These are phyloP conservation scores for Leccinum ochraceum DNA, from an alignment of 768 basidiomycete species.

Conservation along the genomic window DNA sequence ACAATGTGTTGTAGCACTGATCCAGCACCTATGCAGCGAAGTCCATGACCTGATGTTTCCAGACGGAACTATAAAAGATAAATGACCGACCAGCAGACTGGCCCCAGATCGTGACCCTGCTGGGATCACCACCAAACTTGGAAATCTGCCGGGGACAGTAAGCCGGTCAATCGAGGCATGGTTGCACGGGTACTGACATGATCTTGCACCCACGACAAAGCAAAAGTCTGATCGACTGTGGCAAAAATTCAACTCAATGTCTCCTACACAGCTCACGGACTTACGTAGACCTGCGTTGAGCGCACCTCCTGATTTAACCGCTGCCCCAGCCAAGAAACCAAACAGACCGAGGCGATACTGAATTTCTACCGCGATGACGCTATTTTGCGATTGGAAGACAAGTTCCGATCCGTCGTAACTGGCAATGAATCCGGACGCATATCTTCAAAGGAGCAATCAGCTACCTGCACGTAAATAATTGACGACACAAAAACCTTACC, in stretches of 20 bases:
- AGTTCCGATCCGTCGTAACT: constrained; percentile 27
- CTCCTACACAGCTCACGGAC: constrained; percentile 13
- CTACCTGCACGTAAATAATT: neutral
- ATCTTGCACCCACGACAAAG: constrained; percentile 37
- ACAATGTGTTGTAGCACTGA: constrained; percentile 52
- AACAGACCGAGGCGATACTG: constrained; percentile 39
- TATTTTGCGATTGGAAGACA: constrained; percentile 26
- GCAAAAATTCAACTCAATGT: neutral
- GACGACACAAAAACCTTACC: constrained; percentile 11
- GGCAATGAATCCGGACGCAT: constrained; percentile 13
- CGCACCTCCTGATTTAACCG: constrained; percentile 43
- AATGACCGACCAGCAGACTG: constrained; percentile 24
- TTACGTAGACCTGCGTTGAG: constrained; percentile 51
- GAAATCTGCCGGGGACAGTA: constrained; percentile 25
- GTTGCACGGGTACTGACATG: constrained; percentile 21
- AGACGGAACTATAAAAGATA: neutral
- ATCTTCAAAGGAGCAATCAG: constrained; percentile 19
- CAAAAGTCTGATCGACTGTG: constrained; percentile 38
- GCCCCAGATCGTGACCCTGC: constrained; percentile 38
- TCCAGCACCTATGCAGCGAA: constrained; percentile 39
- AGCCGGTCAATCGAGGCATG: neutral
- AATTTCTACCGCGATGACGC: constrained; percentile 31
- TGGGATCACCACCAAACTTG: constrained; percentile 36
- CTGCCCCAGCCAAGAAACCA: constrained; percentile 46
- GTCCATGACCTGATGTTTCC: neutral